Conservation (phyloP, 2,329 filamentous ascomycete genomes). For the Fusarium sp. region DNA sequence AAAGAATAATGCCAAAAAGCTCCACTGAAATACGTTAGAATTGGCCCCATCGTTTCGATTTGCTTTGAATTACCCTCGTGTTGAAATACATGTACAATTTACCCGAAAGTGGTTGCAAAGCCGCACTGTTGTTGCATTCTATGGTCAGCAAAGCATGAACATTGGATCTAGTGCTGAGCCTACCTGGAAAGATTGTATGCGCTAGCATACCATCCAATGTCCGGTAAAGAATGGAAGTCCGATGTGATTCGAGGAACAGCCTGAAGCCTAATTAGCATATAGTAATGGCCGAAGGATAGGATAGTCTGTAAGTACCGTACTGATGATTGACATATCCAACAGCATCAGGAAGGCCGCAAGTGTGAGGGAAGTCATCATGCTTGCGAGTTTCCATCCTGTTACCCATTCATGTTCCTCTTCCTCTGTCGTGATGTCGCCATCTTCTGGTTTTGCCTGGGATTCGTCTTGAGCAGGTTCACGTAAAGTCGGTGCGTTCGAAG, state of each 20-base stretch:
- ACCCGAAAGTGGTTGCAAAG: conserved; percentile 65
- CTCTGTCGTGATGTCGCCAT: conserved; percentile 19
- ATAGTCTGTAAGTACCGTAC: conserved; percentile 56
- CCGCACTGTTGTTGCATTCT: conserved; percentile 53
- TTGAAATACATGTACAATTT: conserved; percentile 61
- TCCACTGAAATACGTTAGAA: conserved; percentile 38
- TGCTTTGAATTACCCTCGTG: conserved; percentile 45
- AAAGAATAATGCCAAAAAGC: conserved; percentile 50
- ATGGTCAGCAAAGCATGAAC: conserved; percentile 46
- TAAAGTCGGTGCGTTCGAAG: conserved; percentile 38
- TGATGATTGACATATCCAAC: conserved; percentile 66
- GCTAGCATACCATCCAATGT: conserved; percentile 69
- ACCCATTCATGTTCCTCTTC: conserved; percentile 37
- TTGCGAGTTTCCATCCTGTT: conserved; percentile 51
- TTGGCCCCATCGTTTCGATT: conserved; percentile 52
- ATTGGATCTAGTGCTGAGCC: conserved; percentile 1
- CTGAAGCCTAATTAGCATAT: conserved; percentile 41
- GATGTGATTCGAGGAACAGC: conserved; percentile 65
- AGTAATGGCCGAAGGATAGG: background rate
- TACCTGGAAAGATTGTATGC: conserved; percentile 63
- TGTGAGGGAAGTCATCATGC: conserved; percentile 56
- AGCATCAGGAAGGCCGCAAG: conserved; percentile 62
- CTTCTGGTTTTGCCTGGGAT: conserved; percentile 14
- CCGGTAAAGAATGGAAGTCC: conserved; percentile 63
- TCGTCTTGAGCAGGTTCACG: conserved; percentile 30